Percentiles rank a stretch among this genome's conserved stretches.
phyloP scores from a whole-genome alignment of 192 early-diverging fungal genomes.

The Podila verticillata region DNA sequence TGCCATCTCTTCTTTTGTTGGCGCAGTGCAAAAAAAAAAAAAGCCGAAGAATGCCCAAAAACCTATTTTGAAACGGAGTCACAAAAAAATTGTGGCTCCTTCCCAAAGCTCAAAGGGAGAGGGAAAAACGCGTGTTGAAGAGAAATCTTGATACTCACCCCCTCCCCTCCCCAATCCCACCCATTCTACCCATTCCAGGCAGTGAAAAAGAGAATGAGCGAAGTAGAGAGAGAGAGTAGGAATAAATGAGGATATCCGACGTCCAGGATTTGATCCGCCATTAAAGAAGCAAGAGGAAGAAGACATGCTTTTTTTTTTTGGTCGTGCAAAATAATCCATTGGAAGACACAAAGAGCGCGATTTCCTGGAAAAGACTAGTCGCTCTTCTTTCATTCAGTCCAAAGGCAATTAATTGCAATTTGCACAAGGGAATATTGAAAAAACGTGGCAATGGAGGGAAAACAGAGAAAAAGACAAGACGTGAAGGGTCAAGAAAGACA shows the following conservation, averaged over 20 bases:
- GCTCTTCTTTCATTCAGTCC: neutral
- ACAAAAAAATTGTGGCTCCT: constrained; percentile 2
- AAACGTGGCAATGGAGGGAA: constrained; percentile 1
- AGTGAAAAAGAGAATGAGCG: neutral
- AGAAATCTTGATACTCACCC: too few species aligned
- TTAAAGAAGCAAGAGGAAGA: too few species aligned
- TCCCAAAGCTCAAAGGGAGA: neutral
- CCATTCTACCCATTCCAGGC: too few species aligned
- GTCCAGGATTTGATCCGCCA: too few species aligned
- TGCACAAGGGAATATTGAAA: neutral
- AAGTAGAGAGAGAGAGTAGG: neutral
- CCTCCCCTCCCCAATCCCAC: too few species aligned
- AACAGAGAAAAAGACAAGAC: neutral
- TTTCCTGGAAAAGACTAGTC: neutral
- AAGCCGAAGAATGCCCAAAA: neutral
- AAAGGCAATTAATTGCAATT: neutral
- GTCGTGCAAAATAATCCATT: too few species aligned
- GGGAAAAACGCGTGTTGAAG: neutral
- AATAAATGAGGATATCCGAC: neutral
- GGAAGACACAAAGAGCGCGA: too few species aligned
- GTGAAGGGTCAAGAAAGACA: neutral
- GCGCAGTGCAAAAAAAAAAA: too few species aligned
- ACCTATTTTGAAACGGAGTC: neutral
- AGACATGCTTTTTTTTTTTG: too few species aligned
- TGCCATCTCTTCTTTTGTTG: too few species aligned